These are phyloP conservation scores for Nicotiana knightiana DNA, from an alignment of 257 asterid species.

Conservation along the genomic window DNA sequence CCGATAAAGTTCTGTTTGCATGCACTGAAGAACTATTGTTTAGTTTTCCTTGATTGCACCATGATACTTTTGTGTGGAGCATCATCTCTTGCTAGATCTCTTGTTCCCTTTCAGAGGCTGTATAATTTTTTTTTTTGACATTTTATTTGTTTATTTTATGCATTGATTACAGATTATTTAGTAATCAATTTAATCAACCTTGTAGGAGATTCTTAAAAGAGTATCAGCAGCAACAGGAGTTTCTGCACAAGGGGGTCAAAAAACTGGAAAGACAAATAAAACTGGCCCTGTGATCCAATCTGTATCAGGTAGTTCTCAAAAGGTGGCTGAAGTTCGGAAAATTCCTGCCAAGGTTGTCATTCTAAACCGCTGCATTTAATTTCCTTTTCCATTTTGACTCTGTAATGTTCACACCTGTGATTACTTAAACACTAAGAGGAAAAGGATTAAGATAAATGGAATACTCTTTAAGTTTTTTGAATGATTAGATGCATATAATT, in stretches of 20 bases:
- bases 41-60: background rate
- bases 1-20: background rate
- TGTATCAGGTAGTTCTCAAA: constrained; percentile 35
- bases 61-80: background rate
- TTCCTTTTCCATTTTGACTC: too few relatives aligned
- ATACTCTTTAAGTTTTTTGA: too few relatives aligned
- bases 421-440: too few relatives aligned
- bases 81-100: constrained; percentile 10
- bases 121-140: background rate
- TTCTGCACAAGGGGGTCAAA: constrained; percentile 34
- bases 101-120: constrained; percentile 13
- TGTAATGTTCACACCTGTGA: too few relatives aligned
- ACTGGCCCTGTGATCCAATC: constrained; percentile 25
- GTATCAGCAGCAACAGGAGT: constrained; percentile 41
- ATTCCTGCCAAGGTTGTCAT: constrained; percentile 37
- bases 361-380: background rate
- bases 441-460: too few relatives aligned
- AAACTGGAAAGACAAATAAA: constrained; percentile 33
- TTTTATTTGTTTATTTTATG: constrained; percentile 9
- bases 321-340: constrained; percentile 36
- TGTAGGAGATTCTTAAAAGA: constrained; percentile 68
- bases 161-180: constrained; percentile 12
- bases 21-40: background rate
- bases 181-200: background rate
- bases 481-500: too few relatives aligned